phyloP scores from a whole-genome alignment of 305 asterid species.

The Ilex paraguariensis region DNA sequence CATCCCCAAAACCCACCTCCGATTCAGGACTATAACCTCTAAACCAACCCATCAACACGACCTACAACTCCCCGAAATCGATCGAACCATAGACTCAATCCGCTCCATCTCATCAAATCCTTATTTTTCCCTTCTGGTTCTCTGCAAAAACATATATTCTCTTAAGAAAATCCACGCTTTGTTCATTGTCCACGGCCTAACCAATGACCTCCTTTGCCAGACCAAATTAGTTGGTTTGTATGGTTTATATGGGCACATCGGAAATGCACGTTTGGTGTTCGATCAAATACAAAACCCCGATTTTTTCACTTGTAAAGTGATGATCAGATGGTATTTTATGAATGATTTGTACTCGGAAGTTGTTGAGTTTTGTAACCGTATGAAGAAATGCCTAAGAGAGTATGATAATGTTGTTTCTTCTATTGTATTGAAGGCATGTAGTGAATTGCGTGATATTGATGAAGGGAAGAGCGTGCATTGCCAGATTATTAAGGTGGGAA shows the following conservation, averaged over 20 bases:
- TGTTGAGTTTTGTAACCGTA: conserved; percentile 32
- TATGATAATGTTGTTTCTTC: conserved; percentile 49
- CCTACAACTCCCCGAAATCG: conserved; percentile 1
- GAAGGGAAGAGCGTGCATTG: conserved; percentile 57
- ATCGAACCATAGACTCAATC: conserved; percentile 21
- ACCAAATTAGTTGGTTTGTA: conserved; percentile 34
- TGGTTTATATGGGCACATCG: conserved; percentile 33
- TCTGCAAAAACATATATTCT: conserved; percentile 37
- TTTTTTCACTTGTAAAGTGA: conserved; percentile 37
- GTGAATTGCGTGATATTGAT: conserved; percentile 36
- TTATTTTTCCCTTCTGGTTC: conserved; percentile 25
- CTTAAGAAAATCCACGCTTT: conserved; percentile 41
- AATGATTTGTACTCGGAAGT: conserved; percentile 31
- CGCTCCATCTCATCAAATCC: conserved; percentile 37
- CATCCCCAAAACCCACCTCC: conserved; percentile 2
- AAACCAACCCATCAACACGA: conserved; percentile 12
- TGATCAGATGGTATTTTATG: conserved; percentile 71
- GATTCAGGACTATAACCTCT: conserved; percentile 22
- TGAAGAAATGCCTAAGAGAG: conserved; percentile 28
- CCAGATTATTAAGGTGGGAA: conserved; percentile 37
- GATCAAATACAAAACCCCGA: conserved; percentile 54
- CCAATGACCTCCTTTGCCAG: conserved; percentile 19
- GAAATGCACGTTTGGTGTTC: conserved; percentile 46
- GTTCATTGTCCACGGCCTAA: conserved; percentile 35
- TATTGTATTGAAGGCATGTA: conserved; percentile 59